Conservation (phyloP, 2,329 filamentous ascomycete species). For the Penicillium thymicola region DNA sequence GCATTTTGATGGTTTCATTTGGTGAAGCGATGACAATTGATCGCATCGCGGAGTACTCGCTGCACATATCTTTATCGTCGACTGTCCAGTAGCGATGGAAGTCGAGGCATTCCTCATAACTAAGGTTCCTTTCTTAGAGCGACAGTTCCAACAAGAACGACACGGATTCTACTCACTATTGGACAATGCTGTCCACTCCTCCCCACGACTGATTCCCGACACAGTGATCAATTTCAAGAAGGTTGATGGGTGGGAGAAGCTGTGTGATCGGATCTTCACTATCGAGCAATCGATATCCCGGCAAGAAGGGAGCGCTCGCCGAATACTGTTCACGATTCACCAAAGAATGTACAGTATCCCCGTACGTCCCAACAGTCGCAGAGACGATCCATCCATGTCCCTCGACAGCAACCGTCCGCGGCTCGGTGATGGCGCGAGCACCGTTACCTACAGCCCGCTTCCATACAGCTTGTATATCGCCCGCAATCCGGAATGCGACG, state of each 20-base stretch:
- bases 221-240: constrained; percentile 84
- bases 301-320: constrained; percentile 64
- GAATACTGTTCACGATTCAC: constrained; percentile 66
- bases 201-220: constrained; percentile 94
- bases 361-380: constrained; percentile 78
- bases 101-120: constrained; percentile 79
- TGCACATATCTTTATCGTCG: constrained; percentile 84
- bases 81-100: constrained; percentile 97
- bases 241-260: constrained; percentile 59
- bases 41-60: constrained; percentile 81
- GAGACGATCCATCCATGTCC: constrained; percentile 56
- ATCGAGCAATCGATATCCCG: constrained; percentile 63
- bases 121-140: constrained; percentile 17
- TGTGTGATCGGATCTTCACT: constrained; percentile 43
- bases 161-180: constrained; percentile 44
- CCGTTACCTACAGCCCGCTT: constrained; percentile 64
- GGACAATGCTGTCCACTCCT: constrained; percentile 63
- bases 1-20: constrained; percentile 88
- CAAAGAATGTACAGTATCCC: constrained; percentile 85
- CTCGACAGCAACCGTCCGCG: constrained; percentile 54
- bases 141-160: constrained; percentile 8
- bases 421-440: constrained; percentile 62
- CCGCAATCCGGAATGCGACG: constrained; percentile 81
- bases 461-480: constrained; percentile 71
- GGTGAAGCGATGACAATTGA: constrained; percentile 81